Base-by-base conservation (phyloP, 2,329 filamentous ascomycete species). In the Colletotrichum eleusines region DNA sequence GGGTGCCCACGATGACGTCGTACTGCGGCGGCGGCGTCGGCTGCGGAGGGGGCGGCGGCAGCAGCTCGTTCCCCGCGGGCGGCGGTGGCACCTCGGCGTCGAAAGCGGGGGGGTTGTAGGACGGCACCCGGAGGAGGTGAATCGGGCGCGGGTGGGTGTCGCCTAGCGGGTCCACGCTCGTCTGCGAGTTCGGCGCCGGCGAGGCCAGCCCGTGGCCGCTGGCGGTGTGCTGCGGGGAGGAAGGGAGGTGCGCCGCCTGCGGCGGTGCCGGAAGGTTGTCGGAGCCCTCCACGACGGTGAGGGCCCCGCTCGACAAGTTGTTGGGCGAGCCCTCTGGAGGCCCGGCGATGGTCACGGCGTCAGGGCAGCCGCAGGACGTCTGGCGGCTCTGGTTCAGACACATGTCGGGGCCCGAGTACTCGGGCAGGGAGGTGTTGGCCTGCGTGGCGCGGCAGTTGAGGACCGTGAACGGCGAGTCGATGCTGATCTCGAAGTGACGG, bases 401-500 rank as follows among this genome's bases (percentile, higher is more conserved):
- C 33, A 83, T 87, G 11, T 89, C 90, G 5, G 80, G 77, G 28
- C 85, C 84, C 8, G 84, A 82, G 79, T 98, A 98, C 20, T 93
- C 92, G 0, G 95, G 95, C 14, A 97, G 87, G 16, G 90, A 90
- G 33, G 92, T 97, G 80, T 97, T 97, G 60, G 93, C 92, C 78
- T 96, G 93, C 0, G 94, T 97, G n/a, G 95, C 94, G 73, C 93
- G 93, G 83, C 95, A 98, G 73, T 95, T 95, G 58, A 97, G 91
- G 55, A 97, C 94, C 72, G 95, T 95, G 78, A 98, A 95, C 0
- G 95, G 95, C 1, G 94, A 97, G 81, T 98, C 95, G 75, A 98
- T 98, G 74, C 94, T 97, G 76, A 97, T 97, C 80, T 98, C 95
- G 75, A 97, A 98, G 78, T 97, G 95, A 42, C 94, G 89, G 73